phyloP scores from a whole-genome alignment of 257 asterid species.

The Gentiana dahurica region DNA sequence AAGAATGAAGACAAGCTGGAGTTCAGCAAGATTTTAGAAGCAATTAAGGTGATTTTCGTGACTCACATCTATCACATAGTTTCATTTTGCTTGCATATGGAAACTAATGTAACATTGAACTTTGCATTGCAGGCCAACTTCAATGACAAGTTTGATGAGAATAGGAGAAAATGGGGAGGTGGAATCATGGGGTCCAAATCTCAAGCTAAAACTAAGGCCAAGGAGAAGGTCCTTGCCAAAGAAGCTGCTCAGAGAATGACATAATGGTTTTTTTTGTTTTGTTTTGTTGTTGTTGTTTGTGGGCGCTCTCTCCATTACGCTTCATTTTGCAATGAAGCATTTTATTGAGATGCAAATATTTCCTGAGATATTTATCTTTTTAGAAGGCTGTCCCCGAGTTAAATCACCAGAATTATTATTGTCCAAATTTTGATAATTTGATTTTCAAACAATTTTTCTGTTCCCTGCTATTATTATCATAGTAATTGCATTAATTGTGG shows the following conservation, averaged over 20 bases:
- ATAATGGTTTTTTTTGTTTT: too few relatives aligned
- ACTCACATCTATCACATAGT: not conserved
- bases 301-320: too few relatives aligned
- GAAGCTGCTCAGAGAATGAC: conserved; percentile 3
- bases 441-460: too few relatives aligned
- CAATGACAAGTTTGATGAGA: conserved; percentile 37
- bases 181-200: conserved; percentile 40
- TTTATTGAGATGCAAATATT: too few relatives aligned
- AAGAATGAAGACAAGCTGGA: conserved; percentile 19
- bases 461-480: too few relatives aligned
- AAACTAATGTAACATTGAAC: not conserved
- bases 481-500: too few relatives aligned
- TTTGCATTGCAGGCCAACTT: conserved; percentile 29
- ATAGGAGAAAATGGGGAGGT: conserved; percentile 40
- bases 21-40: conserved; percentile 18
- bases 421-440: too few relatives aligned
- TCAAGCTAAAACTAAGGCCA: conserved; percentile 37
- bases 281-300: too few relatives aligned
- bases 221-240: conserved; percentile 29
- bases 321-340: too few relatives aligned
- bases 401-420: too few relatives aligned
- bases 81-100: not conserved
- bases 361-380: too few relatives aligned
- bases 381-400: too few relatives aligned
- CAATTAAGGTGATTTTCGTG: conserved; percentile 10